Percentiles rank a stretch among this genome's conserved stretches.
phyloP scores from a whole-genome alignment of 148 eudicot genomes.

The Rhododendron williamsianum region DNA sequence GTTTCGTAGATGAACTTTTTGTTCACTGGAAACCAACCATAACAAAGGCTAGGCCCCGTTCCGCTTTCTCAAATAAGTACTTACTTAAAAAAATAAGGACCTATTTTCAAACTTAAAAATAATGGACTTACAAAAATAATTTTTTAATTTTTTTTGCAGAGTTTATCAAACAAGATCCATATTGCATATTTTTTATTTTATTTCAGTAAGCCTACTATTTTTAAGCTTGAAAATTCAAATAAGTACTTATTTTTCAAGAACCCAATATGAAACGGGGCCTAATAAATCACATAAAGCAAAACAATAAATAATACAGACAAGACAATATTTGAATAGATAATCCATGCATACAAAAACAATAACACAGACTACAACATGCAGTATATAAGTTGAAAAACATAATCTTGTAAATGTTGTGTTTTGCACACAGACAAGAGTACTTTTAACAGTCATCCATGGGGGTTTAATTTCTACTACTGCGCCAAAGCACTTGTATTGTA shows the following conservation, averaged over 20 bases:
- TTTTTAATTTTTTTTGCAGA: too few species aligned
- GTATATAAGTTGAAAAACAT: neutral
- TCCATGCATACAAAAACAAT: neutral
- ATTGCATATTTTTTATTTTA: too few species aligned
- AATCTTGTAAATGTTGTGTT: neutral
- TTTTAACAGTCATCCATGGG: neutral
- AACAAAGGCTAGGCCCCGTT: neutral
- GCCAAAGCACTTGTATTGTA: conserved; percentile 95
- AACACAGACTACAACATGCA: neutral
- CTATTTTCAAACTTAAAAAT: too few species aligned
- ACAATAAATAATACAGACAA: neutral
- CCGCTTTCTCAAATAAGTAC: too few species aligned
- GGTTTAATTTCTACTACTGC: conserved; percentile 18
- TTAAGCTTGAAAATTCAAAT: too few species aligned
- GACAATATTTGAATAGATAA: neutral
- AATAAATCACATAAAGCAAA: neutral
- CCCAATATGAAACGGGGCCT: too few species aligned
- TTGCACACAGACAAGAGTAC: neutral
- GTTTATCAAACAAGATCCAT: too few species aligned
- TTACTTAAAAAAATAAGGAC: too few species aligned
- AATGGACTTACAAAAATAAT: too few species aligned
- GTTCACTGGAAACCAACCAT: neutral
- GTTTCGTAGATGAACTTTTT: neutral
- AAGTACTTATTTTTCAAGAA: too few species aligned
- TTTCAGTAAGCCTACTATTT: too few species aligned